A percentile compares a stretch with the other conserved stretches of the same genome.
Evolutionary conservation across 441 rosid genomes (phyloP).

Genomic region (Arabidopsis lyrata): DNA sequence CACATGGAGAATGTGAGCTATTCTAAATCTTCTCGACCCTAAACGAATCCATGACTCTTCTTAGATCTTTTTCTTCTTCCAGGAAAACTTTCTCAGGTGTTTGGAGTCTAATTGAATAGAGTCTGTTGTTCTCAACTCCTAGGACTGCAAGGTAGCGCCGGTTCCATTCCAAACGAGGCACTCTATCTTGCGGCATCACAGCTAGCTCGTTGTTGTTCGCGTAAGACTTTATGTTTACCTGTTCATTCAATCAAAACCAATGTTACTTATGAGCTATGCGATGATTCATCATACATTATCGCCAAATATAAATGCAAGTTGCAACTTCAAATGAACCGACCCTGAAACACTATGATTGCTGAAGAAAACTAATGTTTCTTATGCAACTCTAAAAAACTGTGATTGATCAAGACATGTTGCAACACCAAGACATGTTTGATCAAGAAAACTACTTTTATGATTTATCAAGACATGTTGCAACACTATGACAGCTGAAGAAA

Average conservation of each 20-base stretch:
- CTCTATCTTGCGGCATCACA: conserved; percentile 90
- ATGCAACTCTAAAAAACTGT: neutral
- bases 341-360: neutral
- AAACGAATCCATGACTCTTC: conserved; percentile 87
- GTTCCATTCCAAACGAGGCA: conserved; percentile 84
- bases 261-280: conserved; percentile 2
- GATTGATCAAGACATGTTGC: neutral
- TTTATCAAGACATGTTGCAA: neutral
- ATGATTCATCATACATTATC: neutral
- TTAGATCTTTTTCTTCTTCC: conserved; percentile 84
- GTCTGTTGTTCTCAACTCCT: conserved; percentile 85
- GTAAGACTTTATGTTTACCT: conserved; percentile 94
- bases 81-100: conserved; percentile 85
- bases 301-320: neutral
- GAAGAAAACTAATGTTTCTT: neutral
- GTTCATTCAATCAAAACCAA: neutral
- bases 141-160: conserved; percentile 86
- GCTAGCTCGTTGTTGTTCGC: conserved; percentile 93
- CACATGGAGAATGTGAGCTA: neutral
- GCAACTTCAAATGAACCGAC: neutral
- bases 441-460: neutral
- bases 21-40: conserved; percentile 72
- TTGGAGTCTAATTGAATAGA: conserved; percentile 82
- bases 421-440: neutral
- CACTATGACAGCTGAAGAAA: neutral